Evolutionary conservation across 2,329 filamentous ascomycete species (phyloP).

Genomic region (Trichoderma afroharzianum): DNA sequence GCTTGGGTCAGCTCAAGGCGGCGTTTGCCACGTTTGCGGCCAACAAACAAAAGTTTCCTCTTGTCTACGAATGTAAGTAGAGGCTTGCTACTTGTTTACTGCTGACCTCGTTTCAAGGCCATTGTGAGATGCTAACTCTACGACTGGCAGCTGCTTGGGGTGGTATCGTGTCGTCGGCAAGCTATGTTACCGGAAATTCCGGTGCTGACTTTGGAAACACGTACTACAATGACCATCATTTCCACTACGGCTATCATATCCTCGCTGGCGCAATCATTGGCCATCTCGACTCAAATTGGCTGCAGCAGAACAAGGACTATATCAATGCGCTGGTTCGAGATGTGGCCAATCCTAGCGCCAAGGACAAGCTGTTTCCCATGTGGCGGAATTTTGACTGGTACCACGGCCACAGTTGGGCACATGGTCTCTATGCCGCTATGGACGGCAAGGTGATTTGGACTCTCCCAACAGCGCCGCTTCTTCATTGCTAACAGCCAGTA

Average conservation of each 20-base stretch:
- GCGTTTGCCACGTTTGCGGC: conserved; percentile 63
- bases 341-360: conserved; percentile 66
- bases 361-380: conserved; percentile 75
- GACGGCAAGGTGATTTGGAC: conserved; percentile 61
- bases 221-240: conserved; percentile 74
- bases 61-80: conserved; percentile 59
- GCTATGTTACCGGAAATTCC: conserved; percentile 65
- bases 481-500: conserved; percentile 19
- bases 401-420: conserved; percentile 91
- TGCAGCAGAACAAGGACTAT: conserved; percentile 68
- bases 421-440: conserved; percentile 64
- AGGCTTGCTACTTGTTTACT: not conserved
- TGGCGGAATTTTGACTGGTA: conserved; percentile 90
- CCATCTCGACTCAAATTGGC: conserved; percentile 72
- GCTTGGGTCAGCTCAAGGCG: conserved; percentile 59
- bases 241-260: conserved; percentile 85
- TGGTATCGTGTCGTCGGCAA: conserved; percentile 72
- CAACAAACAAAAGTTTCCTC: conserved; percentile 64
- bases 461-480: not conserved
- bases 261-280: conserved; percentile 81
- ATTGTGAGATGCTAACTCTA: not conserved
- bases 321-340: conserved; percentile 84
- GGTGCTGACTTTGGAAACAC: conserved; percentile 87
- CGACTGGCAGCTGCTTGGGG: conserved; percentile 60
- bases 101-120: not conserved